Base-by-base conservation (phyloP, 176 grass and related monocot genomes). In the Avena insularis region DNA sequence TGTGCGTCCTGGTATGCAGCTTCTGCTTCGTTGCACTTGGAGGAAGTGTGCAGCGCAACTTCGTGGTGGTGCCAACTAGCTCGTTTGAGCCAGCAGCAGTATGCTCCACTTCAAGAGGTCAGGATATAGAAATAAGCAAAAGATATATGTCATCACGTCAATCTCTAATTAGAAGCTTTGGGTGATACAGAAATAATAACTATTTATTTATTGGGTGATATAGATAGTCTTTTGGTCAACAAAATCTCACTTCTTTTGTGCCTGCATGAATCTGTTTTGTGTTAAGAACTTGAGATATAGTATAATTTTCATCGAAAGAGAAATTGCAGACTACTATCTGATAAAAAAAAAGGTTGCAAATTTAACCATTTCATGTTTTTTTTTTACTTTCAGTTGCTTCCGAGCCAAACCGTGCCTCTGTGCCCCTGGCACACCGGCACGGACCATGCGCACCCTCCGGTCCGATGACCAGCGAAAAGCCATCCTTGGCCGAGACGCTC, bases 371-470 rank as follows among this genome's bases (percentile, higher is more conserved):
- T 3, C 27, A 11, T 29, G 33, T 33, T 35, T 35, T 35, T 31
- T 31, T 35, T 4, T 23, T 4, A 38, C 47, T 61, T 83, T 14
- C 80, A 86, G 72, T 17, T 25, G 13, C 15, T 7, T 47, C 57
- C 15, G 77, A 66, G 19, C 57, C 58, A 0, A 85, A 38, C 49
- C 69, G 82, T 0, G 69, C 9, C 0, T 76, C 61, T 11, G 43
- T 86, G 79, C 88, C 88, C 0, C 84, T 90, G 60, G 40, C 17
- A 27, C 71, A 71, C 40, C 78, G 78, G 62, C 71, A 90, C 71
- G 57, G 82, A 0, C 82, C 82, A 2, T 89, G 87, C 76, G 14
- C 16, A 33, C 56, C 67, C 0, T 14, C 9, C 8, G 20, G 1
- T 6, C 9, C 45, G 2, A 2, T 2, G 4, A 2, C 29, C 45